Evolutionary conservation across 2,329 filamentous ascomycete genomes (phyloP), one percentile per base, ranked within the genome.

Genomic region (Colletotrichum tamarilloi): DNA sequence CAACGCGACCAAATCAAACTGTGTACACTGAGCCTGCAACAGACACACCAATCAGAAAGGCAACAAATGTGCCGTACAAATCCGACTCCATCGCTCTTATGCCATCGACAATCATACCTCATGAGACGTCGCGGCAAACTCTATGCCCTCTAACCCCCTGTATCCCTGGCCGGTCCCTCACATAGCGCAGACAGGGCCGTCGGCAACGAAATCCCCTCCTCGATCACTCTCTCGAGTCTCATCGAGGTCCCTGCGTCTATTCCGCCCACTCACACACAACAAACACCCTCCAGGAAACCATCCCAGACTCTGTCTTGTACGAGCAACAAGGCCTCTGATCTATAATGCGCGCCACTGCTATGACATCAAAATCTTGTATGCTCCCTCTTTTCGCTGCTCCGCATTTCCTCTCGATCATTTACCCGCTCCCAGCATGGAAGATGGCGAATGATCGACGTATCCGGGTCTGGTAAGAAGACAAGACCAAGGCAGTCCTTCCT

Each of bases 121-220:
- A 42, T 70, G 70, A 73, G 70, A 73, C 70, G 70, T 73, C 67
- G 67, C 70, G 49, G 66, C 46, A 24, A 70, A 62, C 60, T 65
- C 55, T 65, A 56, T 62, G 60, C 30, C 30, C 22, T 6, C 19
- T 14, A 24, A 57, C 59, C 52, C 68, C 66, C 62, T 56, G 28
- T 12, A 73, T 56, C 60, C 70, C 12, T 62, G 70, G 12, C 14
- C 9, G n/a, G 14, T 19, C 19, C 22, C 59, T 12, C 49, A 35
- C 28, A 52, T 16, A 28, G n/a, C 16, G 46, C 16, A 30, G 65
- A 35, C n/a, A n/a, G 28, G 19, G 11, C n/a, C 49, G 24, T 32
- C 42, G 42, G 12, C 46, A 5, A 35, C 46, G 46, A 26, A 14
- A 28, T 14, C 58, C 58, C 38, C 28, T 14, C 11, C 26, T 30